Base-by-base conservation (phyloP, 805 yeast genomes). In the Kazachstania bromeliacearum region DNA sequence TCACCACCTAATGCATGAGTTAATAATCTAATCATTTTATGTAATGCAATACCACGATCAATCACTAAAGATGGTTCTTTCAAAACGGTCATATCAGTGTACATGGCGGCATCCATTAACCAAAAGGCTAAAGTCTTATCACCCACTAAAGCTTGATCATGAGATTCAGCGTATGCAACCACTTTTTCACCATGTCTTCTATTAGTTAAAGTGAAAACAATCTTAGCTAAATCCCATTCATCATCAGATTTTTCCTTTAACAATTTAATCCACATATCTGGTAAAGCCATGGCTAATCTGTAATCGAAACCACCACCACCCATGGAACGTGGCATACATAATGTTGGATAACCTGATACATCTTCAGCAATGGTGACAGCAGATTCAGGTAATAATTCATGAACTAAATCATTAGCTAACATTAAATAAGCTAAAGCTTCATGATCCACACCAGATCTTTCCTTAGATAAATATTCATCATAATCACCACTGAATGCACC, bases 101-200 rank as follows among this genome's bases (percentile, higher is more conserved):
- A 89, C 97, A 89, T 88, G 47, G 88, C 95, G 44, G 89, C 87
- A 63, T 89, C 98, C 97, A 89, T 89, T 39, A 89, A 70, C 98
- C 98, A 92, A 55, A 89, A 89, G 1, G 97, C 97, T 40, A 89
- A 63, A 2, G 96, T 85, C 59, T 89, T 89, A 58, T 89, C 98
- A 36, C 98, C 98, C 16, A 89, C 98, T 37, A 89, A 69, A 6
- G 97, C 97, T 64, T 89, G 98, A 57, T 89, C 98, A 55, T 89
- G 98, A 12, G 94, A 80, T 62, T 89, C 98, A 44, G 94, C 83
- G 54, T 89, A 89, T 3, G 92, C 79, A 46, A 89, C 84, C 36
- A 96, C 88, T 53, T 76, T 78, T 60, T 89, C 97, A 28, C 77
- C 75, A 58, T 87, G 77, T 45, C 98, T 73, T 51, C 97, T 73